Base-by-base conservation (phyloP, 371 early-diverging fungal species). In the Rhizomucor miehei region DNA sequence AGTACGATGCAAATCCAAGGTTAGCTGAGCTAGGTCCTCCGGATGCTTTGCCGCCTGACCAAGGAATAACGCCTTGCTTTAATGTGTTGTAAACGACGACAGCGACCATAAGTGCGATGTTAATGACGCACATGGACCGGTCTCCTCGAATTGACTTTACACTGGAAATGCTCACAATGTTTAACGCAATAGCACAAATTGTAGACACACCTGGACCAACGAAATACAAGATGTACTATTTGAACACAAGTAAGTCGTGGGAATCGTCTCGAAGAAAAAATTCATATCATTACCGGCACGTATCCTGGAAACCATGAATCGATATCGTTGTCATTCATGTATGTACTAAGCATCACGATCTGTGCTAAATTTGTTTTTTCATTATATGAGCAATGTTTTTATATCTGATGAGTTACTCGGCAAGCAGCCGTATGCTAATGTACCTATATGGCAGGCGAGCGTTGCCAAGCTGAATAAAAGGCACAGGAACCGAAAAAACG, bases 211-310 rank as follows among this genome's bases (percentile, higher is more conserved):
- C 69, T 1, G 67, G 60, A 1, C 71, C 77, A 16, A 71, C 71
- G 48, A 66, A 66, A 47, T 76, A 76, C 9, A 76, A 47, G 19
- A 59, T 68, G 49, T 71, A 76, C 77, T 76, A 41, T 40, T n/a
- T n/a, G n/a, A n/a, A n/a, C n/a, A n/a, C n/a, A n/a, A n/a, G n/a
- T n/a, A n/a, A n/a, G n/a, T n/a, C n/a, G n/a, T n/a, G n/a, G n/a
- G n/a, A n/a, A n/a, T n/a, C n/a, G n/a, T n/a, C n/a, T n/a, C n/a
- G n/a, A n/a, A n/a, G n/a, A n/a, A n/a, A n/a, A n/a, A n/a, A n/a
- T n/a, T n/a, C n/a, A 1, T 45, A 23, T 17, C 23, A 50, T 52
- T 62, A 72, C 73, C 23, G 69, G 73, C 12, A 66, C 48, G 44
- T 63, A 66, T 21, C 40, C 25, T 29, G 67, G 70, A 54, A 65